Conservation (phyloP, 176 grass and related monocot genomes). For the sorghum (Sorghum bicolor) region Sorghum_bicolor_NCBIv3 NC_012873.2:5826001-5826500, state of each 20-base stretch:
- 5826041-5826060: slow-evolving; percentile 10
- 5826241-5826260: neutral
- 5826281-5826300: neutral
- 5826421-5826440: neutral
- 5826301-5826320: neutral
- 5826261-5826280: neutral
- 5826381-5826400: neutral
- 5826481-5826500: neutral
- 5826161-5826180: neutral
- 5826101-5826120: neutral
- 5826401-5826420: slow-evolving; percentile 15
- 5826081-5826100: slow-evolving; percentile 8
- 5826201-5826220: neutral
- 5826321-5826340: neutral
- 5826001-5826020: neutral
- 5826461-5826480: neutral
- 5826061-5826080: neutral
- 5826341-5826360: neutral
- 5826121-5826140: slow-evolving; percentile 5
- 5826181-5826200: neutral
- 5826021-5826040: neutral
- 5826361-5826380: neutral
- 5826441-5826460: slow-evolving; percentile 10
- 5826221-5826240: neutral
- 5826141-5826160: neutral